Evolutionary conservation across 1,284 basidiomycete species (phyloP), one percentile per base, ranked within the genome.

Genomic region (Lignosus rhinocerotis): DNA sequence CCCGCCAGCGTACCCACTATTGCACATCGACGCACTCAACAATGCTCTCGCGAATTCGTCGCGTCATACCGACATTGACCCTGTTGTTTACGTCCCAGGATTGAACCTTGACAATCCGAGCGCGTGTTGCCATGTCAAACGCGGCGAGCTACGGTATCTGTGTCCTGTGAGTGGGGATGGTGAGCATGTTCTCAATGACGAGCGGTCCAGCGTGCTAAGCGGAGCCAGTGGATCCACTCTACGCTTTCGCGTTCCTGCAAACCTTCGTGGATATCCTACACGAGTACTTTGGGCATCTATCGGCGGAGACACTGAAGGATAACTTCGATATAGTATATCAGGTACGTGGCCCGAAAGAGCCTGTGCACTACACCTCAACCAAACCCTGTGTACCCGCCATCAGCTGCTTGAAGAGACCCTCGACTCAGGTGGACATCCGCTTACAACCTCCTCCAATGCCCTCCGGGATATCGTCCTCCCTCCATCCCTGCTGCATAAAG

Each of bases 321-420:
- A 94, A 97, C 74, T 97, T 98, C 75, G 96, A 98, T 70, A 87
- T 94, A 43, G 94, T 98, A 10, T 97, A 98, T 72, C 94, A 96
- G 80, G 92, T 90, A 64, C 25, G 78, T 66, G n/a, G 14, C 51
- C 38, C 14, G 8, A 19, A 45, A 19, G n/a, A 17, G 41, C n/a
- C 33, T 12, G 16, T 5, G 25, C 21, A 17, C 8, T n/a, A 8
- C 51, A 36, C 17, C 25, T 47, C 2, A 32, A 17, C n/a, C 21
- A 9, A 25, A 11, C 6, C 32, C 51, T 39, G 31, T 31, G 4
- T 9, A 34, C 10, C 43, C 5, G 16, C 21, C 8, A 11, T 12
- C 69, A 97, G 92, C 84, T 98, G 32, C 83, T 98, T 30, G 96
- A 98, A 76, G 96, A 98, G 75, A 96, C 94, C 60, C 80, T 98